A percentile compares a stretch with the other conserved stretches of the same genome.
These are phyloP conservation scores for Hura crepitans DNA, from an alignment of 441 rosid species.

Conservation along the genomic window DNA sequence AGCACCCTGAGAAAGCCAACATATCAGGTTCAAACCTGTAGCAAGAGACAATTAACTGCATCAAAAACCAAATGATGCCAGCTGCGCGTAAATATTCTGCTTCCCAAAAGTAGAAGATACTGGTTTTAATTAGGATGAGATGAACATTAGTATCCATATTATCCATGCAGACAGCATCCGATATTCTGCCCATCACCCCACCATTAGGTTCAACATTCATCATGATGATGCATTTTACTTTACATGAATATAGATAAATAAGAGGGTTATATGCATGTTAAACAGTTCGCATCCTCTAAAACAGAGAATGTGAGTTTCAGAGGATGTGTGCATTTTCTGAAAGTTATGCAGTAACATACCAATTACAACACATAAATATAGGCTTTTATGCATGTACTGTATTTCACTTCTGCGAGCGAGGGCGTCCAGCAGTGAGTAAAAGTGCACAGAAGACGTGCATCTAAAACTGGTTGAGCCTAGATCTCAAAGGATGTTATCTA, in stretches of 20 bases:
- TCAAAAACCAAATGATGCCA: slow-evolving; percentile 21
- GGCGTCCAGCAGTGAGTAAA: not conserved
- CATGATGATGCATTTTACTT: not conserved
- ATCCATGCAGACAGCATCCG: not conserved
- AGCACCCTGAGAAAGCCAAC: slow-evolving; percentile 93
- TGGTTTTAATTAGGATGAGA: not conserved
- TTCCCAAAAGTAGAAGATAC: not conserved
- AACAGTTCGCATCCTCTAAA: not conserved
- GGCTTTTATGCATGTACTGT: not conserved
- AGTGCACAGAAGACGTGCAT: not conserved
- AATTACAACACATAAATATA: not conserved
- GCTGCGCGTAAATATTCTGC: not conserved
- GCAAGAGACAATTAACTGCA: slow-evolving; percentile 25
- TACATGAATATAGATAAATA: not conserved
- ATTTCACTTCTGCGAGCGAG: not conserved
- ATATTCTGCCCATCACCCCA: not conserved
- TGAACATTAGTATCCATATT: not conserved
- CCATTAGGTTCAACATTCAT: not conserved
- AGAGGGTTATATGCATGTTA: not conserved
- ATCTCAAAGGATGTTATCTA: not conserved
- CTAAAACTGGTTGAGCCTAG: not conserved
- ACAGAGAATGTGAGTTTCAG: no score
- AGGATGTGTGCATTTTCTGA: no score
- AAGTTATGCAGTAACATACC: not conserved
- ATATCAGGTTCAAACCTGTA: slow-evolving; percentile 95